Conservation (phyloP, 305 asterid species). For the Euphrasia arctica region DNA sequence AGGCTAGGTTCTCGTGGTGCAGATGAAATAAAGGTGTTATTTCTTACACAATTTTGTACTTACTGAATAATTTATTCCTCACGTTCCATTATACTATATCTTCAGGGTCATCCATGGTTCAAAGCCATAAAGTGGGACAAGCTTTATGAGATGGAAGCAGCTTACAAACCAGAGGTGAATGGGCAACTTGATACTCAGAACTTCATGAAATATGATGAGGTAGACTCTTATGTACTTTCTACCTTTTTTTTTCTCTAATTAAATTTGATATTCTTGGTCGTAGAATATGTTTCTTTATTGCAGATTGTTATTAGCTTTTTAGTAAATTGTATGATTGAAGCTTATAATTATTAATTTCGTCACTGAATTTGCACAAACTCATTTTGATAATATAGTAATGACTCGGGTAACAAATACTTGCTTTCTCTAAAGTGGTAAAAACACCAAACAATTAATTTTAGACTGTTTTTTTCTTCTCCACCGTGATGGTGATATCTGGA, state of each 20-base stretch:
- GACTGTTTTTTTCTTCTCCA: neutral
- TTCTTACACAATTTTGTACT: neutral
- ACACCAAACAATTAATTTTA: neutral
- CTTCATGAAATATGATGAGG: slow-evolving; percentile 78
- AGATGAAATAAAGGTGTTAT: slow-evolving; percentile 57
- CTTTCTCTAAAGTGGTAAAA: neutral
- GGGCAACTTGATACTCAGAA: slow-evolving; percentile 81
- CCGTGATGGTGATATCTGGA: slow-evolving; percentile 10
- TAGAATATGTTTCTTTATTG: neutral
- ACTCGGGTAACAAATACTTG: neutral
- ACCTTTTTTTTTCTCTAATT: neutral
- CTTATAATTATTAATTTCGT: neutral
- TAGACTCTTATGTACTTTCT: slow-evolving; percentile 17
- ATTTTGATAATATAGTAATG: neutral
- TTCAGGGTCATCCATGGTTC: slow-evolving; percentile 81
- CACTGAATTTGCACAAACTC: neutral
- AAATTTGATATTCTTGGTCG: neutral
- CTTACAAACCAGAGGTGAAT: slow-evolving; percentile 72
- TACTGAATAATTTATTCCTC: slow-evolving; percentile 6
- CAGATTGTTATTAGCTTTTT: neutral
- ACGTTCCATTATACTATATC: slow-evolving; percentile 3
- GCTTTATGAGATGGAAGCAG: slow-evolving; percentile 67
- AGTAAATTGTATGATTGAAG: neutral
- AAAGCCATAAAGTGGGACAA: slow-evolving; percentile 55
- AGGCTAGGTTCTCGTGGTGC: slow-evolving; percentile 69